Conservation (phyloP, 495 filamentous ascomycete genomes). For the Achaetomiella virescens region DNA sequence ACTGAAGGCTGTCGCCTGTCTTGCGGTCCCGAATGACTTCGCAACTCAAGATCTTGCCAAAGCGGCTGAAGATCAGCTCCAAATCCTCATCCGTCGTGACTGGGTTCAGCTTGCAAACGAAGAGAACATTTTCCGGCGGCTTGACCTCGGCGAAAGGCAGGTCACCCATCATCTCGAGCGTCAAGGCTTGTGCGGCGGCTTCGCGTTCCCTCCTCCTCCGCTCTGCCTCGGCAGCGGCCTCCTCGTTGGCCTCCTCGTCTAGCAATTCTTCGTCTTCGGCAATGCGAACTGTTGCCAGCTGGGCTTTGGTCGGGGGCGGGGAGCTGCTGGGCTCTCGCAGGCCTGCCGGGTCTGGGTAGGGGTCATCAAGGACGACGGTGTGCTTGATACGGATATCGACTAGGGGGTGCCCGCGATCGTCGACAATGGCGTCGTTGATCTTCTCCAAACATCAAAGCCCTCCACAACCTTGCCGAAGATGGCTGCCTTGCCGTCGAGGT, state of each 20-base stretch:
- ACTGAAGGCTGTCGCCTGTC: slow-evolving; percentile 91
- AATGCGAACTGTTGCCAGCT: slow-evolving; percentile 85
- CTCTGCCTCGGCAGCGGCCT: slow-evolving; percentile 73
- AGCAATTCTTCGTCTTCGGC: slow-evolving; percentile 79
- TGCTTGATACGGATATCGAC: slow-evolving; percentile 91
- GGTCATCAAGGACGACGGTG: slow-evolving; percentile 83
- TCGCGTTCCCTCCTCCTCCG: slow-evolving; percentile 80
- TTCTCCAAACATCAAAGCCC: slow-evolving; percentile 90
- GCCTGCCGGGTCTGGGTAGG: slow-evolving; percentile 70
- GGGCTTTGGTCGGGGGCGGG: slow-evolving; percentile 75
- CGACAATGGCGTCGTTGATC: slow-evolving; percentile 83
- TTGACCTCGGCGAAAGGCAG: slow-evolving; percentile 97
- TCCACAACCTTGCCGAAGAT: slow-evolving; percentile 93
- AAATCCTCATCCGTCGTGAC: slow-evolving; percentile 93
- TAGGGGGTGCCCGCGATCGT: slow-evolving; percentile 74
- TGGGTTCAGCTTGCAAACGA: slow-evolving; percentile 97
- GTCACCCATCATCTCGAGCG: slow-evolving; percentile 96
- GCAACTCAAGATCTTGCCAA: slow-evolving; percentile 90
- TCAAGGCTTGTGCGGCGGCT: slow-evolving; percentile 88
- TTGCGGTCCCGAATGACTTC: slow-evolving; percentile 94
- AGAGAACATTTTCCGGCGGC: slow-evolving; percentile 93
- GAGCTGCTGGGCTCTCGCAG: slow-evolving; percentile 70
- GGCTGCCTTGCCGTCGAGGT: slow-evolving; percentile 83
- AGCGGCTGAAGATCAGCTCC: slow-evolving; percentile 91
- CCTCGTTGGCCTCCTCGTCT: slow-evolving; percentile 55